Base-by-base conservation (phyloP, 768 basidiomycete species). In the Phaffia australis region DNA sequence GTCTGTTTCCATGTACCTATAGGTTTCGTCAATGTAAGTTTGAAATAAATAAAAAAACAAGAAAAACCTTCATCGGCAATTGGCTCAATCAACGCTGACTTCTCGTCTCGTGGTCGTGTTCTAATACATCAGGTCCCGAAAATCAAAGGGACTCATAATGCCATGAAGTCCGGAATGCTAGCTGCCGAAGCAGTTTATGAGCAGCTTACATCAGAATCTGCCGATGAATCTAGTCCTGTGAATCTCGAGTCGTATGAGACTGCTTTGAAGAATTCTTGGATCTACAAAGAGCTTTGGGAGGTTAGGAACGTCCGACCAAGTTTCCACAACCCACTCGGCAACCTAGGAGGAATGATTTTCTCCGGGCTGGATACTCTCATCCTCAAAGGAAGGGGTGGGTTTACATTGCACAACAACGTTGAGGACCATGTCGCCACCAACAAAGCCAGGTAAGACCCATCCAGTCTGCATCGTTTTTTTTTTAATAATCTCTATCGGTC, bases 91-190 rank as follows among this genome's bases (percentile, higher is more conserved):
- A 67, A 30, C 15, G 27, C 21, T 52, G 0, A 25, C 19, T 46
- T 35, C 14, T 47, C 5, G 29, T 56, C 63, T 47, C 27, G 25
- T 11, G 9, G 32, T 58, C 57, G 49, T 50, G 54, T 48, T 27
- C 1, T n/a, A n/a, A n/a, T n/a, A n/a, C n/a, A n/a, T 21, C 56
- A 68, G 56, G 66, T 68, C 15, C 66, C 66, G 23, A 64, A 76
- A 78, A 98, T 99, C 78, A 98, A 98, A 75, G 94, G 94, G 18
- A 94, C 93, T 0, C 95, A 98, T 75, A 98, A 93, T 68, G 92
- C 94, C 2, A 98, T 99, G 95, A 93, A 98, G 81, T 89, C 87
- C 48, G 95, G 95, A 32, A 97, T 97, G 87, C 80, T 98, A 23
- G 94, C 92, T 32, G 94, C 90, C 1, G 93, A 99, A 75, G 81